Percentiles rank a stretch among this genome's conserved stretches.
phyloP scores from a whole-genome alignment of 495 filamentous ascomycete genomes.

The Geoglossum glabrum region DNA sequence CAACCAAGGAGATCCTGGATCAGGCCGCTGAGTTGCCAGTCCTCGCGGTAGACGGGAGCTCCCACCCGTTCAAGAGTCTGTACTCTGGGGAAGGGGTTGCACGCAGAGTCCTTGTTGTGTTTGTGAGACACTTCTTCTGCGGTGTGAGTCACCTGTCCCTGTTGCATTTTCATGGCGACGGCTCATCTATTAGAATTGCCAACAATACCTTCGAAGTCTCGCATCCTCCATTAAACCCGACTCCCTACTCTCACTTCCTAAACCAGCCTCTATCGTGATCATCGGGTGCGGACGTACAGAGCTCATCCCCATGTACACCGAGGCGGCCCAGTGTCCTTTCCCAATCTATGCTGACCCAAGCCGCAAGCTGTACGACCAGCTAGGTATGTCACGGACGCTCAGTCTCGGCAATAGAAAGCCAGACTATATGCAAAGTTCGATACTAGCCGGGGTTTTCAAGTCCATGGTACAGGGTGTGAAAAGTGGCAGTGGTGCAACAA shows the following conservation, averaged over 20 bases:
- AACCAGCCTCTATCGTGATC: conserved; percentile 44
- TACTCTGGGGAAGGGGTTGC: conserved; percentile 34
- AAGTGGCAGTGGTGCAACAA: conserved; percentile 31
- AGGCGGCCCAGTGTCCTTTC: conserved; percentile 44
- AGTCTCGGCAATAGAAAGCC: conserved; percentile 38
- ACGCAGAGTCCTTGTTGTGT: conserved; percentile 48
- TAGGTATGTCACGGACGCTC: conserved; percentile 50
- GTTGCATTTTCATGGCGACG: neutral
- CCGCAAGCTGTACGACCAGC: conserved; percentile 41
- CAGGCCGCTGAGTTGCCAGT: conserved; percentile 29
- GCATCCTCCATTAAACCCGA: conserved; percentile 37
- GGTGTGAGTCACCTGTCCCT: conserved; percentile 34
- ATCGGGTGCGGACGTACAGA: conserved; percentile 62
- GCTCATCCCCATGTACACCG: conserved; percentile 48
- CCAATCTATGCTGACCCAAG: conserved; percentile 70
- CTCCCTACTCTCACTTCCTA: conserved; percentile 30
- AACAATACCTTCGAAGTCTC: conserved; percentile 51
- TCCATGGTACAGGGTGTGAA: conserved; percentile 35
- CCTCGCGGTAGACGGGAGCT: conserved; percentile 41
- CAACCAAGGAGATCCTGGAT: neutral
- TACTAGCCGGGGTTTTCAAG: conserved; percentile 24
- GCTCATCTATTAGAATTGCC: conserved; percentile 32
- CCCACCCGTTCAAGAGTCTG: conserved; percentile 43
- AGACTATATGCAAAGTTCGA: conserved; percentile 37
- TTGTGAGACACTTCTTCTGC: conserved; percentile 81